These are phyloP conservation scores for Salix purpurea DNA, from an alignment of 345 rosid genomes.

Conservation along the genomic window DNA sequence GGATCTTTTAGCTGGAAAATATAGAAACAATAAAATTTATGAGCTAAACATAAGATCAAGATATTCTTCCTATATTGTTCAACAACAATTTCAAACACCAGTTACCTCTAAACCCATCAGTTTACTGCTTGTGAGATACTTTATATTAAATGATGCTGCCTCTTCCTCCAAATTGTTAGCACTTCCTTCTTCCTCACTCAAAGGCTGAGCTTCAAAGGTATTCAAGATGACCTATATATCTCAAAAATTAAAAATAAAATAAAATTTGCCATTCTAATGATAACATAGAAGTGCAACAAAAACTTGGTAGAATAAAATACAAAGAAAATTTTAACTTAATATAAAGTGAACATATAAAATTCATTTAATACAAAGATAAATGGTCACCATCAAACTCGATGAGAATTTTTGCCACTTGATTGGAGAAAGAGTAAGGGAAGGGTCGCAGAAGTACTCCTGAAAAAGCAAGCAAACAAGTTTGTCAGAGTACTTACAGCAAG, in stretches of 20 bases:
- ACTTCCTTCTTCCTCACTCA: constrained; percentile 94
- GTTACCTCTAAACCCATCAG: constrained; percentile 94
- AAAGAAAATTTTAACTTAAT: not conserved
- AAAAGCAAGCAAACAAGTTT: constrained; percentile 15
- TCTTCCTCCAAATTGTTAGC: constrained; percentile 92
- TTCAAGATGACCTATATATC: constrained; percentile 71
- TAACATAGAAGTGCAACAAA: not conserved
- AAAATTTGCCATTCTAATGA: constrained; percentile 1
- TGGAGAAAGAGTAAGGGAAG: constrained; percentile 62
- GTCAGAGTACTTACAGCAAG: not conserved
- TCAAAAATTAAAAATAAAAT: constrained; percentile 13
- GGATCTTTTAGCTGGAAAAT: constrained; percentile 84
- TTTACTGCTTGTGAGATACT: constrained; percentile 96
- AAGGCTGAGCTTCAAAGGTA: constrained; percentile 94
- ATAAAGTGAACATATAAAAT: not conserved
- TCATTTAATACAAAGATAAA: not conserved
- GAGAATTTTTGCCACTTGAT: constrained; percentile 91
- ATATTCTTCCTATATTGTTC: constrained; percentile 3
- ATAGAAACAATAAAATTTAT: constrained; percentile 5
- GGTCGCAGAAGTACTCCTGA: constrained; percentile 90
- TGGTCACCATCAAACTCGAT: constrained; percentile 68
- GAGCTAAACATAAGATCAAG: constrained; percentile 7
- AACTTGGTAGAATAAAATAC: not conserved
- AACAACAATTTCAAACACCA: constrained; percentile 13
- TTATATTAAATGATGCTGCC: constrained; percentile 84